Conservation (phyloP, 768 basidiomycete genomes). For the Boletus sp. region DNA sequence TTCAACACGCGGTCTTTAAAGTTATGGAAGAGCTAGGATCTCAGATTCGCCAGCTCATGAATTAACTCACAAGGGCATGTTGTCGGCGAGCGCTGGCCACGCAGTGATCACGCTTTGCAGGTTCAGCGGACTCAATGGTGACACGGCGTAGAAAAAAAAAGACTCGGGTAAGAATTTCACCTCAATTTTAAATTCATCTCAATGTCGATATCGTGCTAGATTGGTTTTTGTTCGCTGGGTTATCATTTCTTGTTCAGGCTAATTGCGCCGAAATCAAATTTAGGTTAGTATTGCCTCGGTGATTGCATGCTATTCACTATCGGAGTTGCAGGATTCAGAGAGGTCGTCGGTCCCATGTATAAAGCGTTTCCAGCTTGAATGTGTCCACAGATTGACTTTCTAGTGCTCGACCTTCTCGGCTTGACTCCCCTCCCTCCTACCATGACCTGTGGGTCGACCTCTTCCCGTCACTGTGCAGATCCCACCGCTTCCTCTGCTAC, state of each 20-base stretch:
- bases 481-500: constrained; percentile 9
- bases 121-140: constrained; percentile 25
- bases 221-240: constrained; percentile 20
- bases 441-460: constrained; percentile 23
- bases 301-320: constrained; percentile 28
- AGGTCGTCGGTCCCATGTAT: constrained; percentile 31
- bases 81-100: constrained; percentile 24
- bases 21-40: constrained; percentile 22
- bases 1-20: constrained; percentile 27
- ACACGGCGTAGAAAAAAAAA: constrained; percentile 24
- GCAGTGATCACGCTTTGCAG: constrained; percentile 26
- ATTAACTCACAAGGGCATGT: constrained; percentile 27
- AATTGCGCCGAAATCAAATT: constrained; percentile 30
- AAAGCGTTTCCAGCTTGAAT: constrained; percentile 26
- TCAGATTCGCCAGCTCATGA: constrained; percentile 27
- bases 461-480: constrained; percentile 19
- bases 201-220: constrained; percentile 23
- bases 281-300: constrained; percentile 32
- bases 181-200: constrained; percentile 26
- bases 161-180: constrained; percentile 27
- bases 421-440: constrained; percentile 5
- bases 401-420: constrained; percentile 10
- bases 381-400: constrained; percentile 28
- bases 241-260: constrained; percentile 26
- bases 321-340: constrained; percentile 29